These are phyloP conservation scores for Achaetomiella virescens DNA, from an alignment of 495 filamentous ascomycete species.

Conservation along the genomic window DNA sequence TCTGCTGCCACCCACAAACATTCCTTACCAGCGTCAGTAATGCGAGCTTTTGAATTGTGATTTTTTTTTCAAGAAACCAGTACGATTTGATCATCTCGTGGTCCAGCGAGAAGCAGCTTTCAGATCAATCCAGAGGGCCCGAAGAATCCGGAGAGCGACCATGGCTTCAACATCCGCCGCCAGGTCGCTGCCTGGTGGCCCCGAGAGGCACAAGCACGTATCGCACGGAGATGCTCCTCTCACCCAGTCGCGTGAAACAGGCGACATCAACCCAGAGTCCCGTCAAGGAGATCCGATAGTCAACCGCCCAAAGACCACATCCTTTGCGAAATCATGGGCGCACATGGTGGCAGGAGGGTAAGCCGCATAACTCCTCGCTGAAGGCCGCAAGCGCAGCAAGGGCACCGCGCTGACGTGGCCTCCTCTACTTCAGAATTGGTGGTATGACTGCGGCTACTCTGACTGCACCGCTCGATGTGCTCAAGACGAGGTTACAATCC, in stretches of 20 bases:
- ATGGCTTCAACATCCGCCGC: slow-evolving; percentile 24
- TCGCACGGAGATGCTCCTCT: slow-evolving; percentile 26
- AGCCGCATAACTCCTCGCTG: slow-evolving; percentile 18
- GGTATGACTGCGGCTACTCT: slow-evolving; percentile 84
- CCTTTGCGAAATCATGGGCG: slow-evolving; percentile 74
- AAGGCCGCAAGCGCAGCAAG: not conserved
- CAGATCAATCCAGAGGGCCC: not conserved
- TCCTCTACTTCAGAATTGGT: slow-evolving; percentile 51
- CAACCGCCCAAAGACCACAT: slow-evolving; percentile 29
- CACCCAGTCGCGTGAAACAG: slow-evolving; percentile 57
- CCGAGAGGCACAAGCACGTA: slow-evolving; percentile 15
- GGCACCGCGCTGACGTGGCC: not conserved
- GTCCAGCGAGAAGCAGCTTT: not conserved
- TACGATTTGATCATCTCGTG: not conserved
- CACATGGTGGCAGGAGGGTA: slow-evolving; percentile 88
- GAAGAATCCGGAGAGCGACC: slow-evolving; percentile 1
- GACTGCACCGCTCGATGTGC: slow-evolving; percentile 82
- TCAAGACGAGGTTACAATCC: slow-evolving; percentile 85
- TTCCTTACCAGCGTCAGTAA: not conserved
- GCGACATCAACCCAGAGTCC: slow-evolving; percentile 46
- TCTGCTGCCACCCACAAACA: not conserved
- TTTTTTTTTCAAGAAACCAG: no score
- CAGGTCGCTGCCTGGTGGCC: slow-evolving; percentile 18
- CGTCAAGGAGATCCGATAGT: slow-evolving; percentile 29
- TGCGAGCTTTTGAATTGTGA: not conserved